Percentiles rank a stretch among this genome's conserved stretches.
Evolutionary conservation across 73 alveolate genomes (phyloP).

Genomic region (Paramecium sonneborni): DNA sequence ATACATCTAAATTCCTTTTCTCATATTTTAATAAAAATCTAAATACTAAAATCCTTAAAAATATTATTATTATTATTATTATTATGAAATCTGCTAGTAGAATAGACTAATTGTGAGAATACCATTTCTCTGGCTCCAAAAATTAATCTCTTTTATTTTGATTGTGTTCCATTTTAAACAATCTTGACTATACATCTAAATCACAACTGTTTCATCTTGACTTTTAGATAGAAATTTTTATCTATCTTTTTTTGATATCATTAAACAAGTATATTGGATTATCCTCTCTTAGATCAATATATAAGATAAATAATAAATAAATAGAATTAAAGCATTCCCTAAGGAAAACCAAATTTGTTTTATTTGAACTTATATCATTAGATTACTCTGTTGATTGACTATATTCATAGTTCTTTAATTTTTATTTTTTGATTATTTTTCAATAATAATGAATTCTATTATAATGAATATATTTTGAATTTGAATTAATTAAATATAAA

Average conservation of each 20-base stretch:
- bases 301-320: neutral
- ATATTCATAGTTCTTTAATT: neutral
- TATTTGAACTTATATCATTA: neutral
- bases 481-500: neutral
- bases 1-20: conserved; percentile 11
- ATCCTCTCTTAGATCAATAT: conserved; percentile 24
- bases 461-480: neutral
- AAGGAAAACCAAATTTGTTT: conserved; percentile 30
- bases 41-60: neutral
- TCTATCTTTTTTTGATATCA: neutral
- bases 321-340: conserved; percentile 59
- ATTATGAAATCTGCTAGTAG: conserved; percentile 23
- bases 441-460: neutral
- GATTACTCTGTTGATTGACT: neutral
- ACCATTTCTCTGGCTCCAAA: conserved; percentile 57
- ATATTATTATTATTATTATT: too few relatives aligned
- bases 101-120: conserved; percentile 56
- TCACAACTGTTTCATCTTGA: conserved; percentile 55
- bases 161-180: too few relatives aligned
- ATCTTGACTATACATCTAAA: too few relatives aligned
- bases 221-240: neutral
- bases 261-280: neutral
- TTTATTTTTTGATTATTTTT: neutral
- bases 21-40: conserved; percentile 31
- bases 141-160: neutral